A percentile compares a stretch with the other conserved stretches of the same genome.
Evolutionary conservation across 176 grass and related monocot species (phyloP).

Genomic region (Oryza australiensis): DNA sequence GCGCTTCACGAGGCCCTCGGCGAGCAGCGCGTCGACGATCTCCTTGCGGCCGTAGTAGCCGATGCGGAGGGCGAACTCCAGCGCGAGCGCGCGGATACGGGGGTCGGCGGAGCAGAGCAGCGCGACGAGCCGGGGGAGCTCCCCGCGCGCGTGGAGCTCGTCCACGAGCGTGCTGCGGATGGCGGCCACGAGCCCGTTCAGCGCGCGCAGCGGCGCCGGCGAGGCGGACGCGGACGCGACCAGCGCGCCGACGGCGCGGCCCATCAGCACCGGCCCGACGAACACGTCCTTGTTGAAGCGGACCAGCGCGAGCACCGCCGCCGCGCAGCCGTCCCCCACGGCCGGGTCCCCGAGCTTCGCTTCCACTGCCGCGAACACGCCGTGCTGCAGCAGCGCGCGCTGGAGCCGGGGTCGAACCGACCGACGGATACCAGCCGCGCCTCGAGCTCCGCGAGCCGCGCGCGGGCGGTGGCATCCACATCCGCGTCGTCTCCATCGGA

Average conservation of each 20-base stretch:
- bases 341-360: constrained; percentile 33
- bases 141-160: constrained; percentile 69
- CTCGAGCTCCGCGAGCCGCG: constrained; percentile 48
- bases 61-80: constrained; percentile 60
- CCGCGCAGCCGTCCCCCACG: constrained; percentile 58
- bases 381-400: constrained; percentile 61
- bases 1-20: constrained; percentile 79
- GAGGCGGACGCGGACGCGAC: constrained; percentile 37
- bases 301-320: constrained; percentile 64
- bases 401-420: constrained; percentile 75
- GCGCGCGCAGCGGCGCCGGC: constrained; percentile 46
- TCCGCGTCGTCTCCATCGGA: background rate
- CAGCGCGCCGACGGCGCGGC: constrained; percentile 54
- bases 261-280: constrained; percentile 81
- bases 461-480: constrained; percentile 9
- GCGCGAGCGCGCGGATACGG: constrained; percentile 43
- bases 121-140: constrained; percentile 62
- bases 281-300: constrained; percentile 94
- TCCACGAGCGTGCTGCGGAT: constrained; percentile 81
- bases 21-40: constrained; percentile 69
- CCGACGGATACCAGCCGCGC: constrained; percentile 31
- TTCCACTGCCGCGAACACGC: constrained; percentile 66
- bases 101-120: constrained; percentile 57
- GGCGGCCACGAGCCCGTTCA: constrained; percentile 60
- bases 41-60: constrained; percentile 76